Percentiles rank a stretch among this genome's conserved stretches.
Evolutionary conservation across 2,329 filamentous ascomycete genomes (phyloP).

Genomic region (Grosmannia huntii): DNA sequence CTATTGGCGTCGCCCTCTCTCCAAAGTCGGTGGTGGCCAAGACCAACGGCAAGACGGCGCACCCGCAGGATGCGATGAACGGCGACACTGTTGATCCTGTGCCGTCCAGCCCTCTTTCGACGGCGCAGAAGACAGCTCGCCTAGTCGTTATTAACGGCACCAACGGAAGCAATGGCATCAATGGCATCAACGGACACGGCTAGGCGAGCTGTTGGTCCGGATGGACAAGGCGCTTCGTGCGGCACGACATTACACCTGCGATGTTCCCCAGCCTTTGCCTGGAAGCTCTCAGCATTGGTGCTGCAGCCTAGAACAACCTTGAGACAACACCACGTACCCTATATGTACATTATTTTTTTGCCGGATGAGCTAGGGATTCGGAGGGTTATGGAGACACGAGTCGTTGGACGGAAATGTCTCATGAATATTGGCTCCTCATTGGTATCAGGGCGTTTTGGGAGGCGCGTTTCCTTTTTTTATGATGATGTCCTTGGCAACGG

Average conservation of each 20-base stretch:
- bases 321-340: background rate
- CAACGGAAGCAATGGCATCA: background rate
- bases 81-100: background rate
- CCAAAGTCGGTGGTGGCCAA: background rate
- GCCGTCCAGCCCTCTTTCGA: background rate
- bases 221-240: background rate
- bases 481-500: background rate
- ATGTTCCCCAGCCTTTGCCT: background rate
- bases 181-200: background rate
- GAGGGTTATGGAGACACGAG: background rate
- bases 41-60: background rate
- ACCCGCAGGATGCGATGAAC: background rate
- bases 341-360: conserved; percentile 1
- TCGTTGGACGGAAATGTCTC: background rate
- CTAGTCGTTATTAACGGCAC: background rate
- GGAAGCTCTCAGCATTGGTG: background rate
- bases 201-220: background rate
- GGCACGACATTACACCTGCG: too few species aligned
- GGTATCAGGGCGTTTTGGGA: conserved; percentile 1
- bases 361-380: background rate
- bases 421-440: background rate
- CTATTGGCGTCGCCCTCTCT: conserved; percentile 29
- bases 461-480: conserved; percentile 1
- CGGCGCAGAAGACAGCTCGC: background rate
- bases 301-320: background rate